These are phyloP conservation scores for Skeletonema marinoi DNA, from an alignment of 108 stramenopile species.

Conservation along the genomic window DNA sequence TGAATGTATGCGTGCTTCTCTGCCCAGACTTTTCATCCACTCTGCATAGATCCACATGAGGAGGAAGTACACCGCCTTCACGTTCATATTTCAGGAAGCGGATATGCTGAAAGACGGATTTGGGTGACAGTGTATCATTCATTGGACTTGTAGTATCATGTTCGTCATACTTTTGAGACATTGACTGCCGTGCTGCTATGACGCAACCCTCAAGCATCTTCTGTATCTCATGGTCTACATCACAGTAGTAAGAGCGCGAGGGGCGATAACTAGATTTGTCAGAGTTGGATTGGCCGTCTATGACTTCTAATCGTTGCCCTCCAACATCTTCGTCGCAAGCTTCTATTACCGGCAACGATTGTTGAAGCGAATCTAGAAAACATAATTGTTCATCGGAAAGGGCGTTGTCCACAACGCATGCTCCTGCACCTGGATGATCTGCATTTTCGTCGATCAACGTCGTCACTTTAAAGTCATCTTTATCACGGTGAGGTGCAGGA, in stretches of 20 bases:
- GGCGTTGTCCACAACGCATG: constrained; percentile 67
- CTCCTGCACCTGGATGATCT: constrained; percentile 83
- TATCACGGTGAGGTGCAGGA: not conserved
- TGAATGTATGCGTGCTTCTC: constrained; percentile 81
- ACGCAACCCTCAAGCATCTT: constrained; percentile 29
- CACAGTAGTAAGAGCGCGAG: constrained; percentile 74
- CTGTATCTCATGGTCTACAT: constrained; percentile 54
- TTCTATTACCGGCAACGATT: constrained; percentile 47
- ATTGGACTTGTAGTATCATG: constrained; percentile 1
- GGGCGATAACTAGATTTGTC: constrained; percentile 33
- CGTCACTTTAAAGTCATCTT: constrained; percentile 13
- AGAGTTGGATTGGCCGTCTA: not conserved
- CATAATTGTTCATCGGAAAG: constrained; percentile 44
- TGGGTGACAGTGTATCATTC: not conserved
- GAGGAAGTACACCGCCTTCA: constrained; percentile 54
- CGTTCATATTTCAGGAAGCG: constrained; percentile 70
- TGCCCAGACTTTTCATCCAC: constrained; percentile 46
- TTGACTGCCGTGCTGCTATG: constrained; percentile 14
- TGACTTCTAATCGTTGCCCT: not conserved
- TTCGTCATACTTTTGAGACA: not conserved
- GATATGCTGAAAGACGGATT: constrained; percentile 67
- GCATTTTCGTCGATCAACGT: constrained; percentile 49
- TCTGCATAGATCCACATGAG: constrained; percentile 77
- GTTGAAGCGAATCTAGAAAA: constrained; percentile 45
- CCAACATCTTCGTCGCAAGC: constrained; percentile 18